Evolutionary conservation across 1,284 basidiomycete genomes (phyloP).

Genomic region (Apiotrichum mycotoxinovorans): DNA sequence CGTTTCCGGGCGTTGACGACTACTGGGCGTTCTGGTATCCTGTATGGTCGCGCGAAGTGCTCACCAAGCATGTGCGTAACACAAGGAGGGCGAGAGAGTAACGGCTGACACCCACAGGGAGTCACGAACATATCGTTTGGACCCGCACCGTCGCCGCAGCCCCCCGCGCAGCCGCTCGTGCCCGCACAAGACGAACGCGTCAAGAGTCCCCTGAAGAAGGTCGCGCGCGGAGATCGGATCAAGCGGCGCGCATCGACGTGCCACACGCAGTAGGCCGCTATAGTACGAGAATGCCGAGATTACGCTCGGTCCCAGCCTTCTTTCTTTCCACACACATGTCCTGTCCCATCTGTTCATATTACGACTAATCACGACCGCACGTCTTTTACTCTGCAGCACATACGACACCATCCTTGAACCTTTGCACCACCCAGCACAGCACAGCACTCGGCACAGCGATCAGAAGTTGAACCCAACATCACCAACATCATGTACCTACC

Average conservation of each 20-base stretch:
- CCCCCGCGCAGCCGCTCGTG: neutral
- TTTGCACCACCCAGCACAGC: too few species aligned
- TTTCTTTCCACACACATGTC: too few species aligned
- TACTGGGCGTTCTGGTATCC: neutral
- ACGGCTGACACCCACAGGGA: neutral
- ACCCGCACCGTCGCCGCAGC: slow-evolving; percentile 1
- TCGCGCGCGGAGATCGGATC: neutral
- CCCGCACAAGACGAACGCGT: neutral
- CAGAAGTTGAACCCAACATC: too few species aligned
- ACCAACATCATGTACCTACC: too few species aligned
- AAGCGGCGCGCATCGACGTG: neutral
- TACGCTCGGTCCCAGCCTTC: too few species aligned
- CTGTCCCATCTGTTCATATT: too few species aligned
- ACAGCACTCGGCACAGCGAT: too few species aligned
- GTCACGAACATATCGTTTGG: neutral
- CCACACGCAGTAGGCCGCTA: neutral
- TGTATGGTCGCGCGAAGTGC: neutral
- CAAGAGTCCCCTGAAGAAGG: neutral
- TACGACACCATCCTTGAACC: too few species aligned
- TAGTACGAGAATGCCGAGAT: too few species aligned
- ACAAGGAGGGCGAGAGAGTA: neutral
- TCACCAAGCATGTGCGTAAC: neutral
- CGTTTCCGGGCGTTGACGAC: neutral
- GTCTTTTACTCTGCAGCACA: too few species aligned
- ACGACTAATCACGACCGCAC: too few species aligned